Evolutionary conservation across 768 basidiomycete species (phyloP).

Genomic region (Pulveroboletus ravenelii): DNA sequence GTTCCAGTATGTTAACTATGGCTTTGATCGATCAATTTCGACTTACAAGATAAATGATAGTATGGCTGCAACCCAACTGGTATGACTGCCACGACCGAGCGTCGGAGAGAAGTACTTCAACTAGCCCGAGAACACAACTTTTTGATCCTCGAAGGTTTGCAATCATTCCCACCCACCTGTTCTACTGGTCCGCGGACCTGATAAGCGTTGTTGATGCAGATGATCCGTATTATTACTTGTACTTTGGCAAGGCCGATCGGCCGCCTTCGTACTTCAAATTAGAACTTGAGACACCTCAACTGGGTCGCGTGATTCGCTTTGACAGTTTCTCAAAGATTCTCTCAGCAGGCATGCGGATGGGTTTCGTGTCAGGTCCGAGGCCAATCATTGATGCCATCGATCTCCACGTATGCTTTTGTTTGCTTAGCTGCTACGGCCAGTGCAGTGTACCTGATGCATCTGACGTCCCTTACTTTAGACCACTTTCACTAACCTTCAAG

Average conservation of each 20-base stretch:
- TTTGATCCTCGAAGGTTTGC: slow-evolving; percentile 77
- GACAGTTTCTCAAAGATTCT: slow-evolving; percentile 87
- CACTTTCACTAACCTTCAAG: slow-evolving; percentile 60
- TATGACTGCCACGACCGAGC: slow-evolving; percentile 63
- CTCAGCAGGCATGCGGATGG: slow-evolving; percentile 73
- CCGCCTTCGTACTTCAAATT: slow-evolving; percentile 80
- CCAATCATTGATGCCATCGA: slow-evolving; percentile 66
- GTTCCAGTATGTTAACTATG: slow-evolving; percentile 50
- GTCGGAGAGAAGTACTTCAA: slow-evolving; percentile 66
- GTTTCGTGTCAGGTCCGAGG: slow-evolving; percentile 75
- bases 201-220: slow-evolving; percentile 37
- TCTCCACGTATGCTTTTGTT: slow-evolving; percentile 47
- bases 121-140: slow-evolving; percentile 72
- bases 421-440: slow-evolving; percentile 12
- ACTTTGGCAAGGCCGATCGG: slow-evolving; percentile 61
- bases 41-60: slow-evolving; percentile 30
- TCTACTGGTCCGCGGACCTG: background rate
- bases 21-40: slow-evolving; percentile 4
- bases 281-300: slow-evolving; percentile 60
- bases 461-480: slow-evolving; percentile 43
- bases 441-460: background rate
- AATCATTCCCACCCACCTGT: background rate
- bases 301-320: slow-evolving; percentile 80
- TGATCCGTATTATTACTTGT: slow-evolving; percentile 76
- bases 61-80: slow-evolving; percentile 89